Evolutionary conservation across 2,329 filamentous ascomycete species (phyloP).

Genomic region (Xylaria sp.): DNA sequence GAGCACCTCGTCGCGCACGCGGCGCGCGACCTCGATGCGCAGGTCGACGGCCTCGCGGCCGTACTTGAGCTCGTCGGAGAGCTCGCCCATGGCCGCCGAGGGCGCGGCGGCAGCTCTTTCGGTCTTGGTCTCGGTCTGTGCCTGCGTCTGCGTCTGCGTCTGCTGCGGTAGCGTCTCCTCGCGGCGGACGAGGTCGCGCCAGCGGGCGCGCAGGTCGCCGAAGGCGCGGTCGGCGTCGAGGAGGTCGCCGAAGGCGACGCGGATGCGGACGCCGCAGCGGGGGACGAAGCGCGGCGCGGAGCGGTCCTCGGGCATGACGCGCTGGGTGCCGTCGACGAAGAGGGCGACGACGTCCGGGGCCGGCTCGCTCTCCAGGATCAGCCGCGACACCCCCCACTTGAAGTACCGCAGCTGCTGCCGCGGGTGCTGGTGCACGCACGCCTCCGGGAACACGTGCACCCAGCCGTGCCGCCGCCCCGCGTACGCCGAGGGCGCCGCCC

Average conservation of each 20-base stretch:
- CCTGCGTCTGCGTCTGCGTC: no score
- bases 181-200: constrained; percentile 67
- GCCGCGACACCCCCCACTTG: constrained; percentile 92
- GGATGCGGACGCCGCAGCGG: constrained; percentile 69
- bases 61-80: constrained; percentile 70
- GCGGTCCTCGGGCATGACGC: constrained; percentile 85
- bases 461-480: constrained; percentile 72
- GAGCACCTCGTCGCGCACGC: constrained; percentile 78
- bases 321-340: constrained; percentile 88
- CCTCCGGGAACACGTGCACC: constrained; percentile 97
- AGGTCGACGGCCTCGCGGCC: constrained; percentile 75
- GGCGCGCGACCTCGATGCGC: constrained; percentile 77
- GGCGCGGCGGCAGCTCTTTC: no score
- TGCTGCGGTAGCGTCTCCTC: no score
- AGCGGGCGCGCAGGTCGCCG: constrained; percentile 73
- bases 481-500: constrained; percentile 73
- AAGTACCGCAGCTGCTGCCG: constrained; percentile 87
- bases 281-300: constrained; percentile 80
- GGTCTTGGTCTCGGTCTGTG: no score
- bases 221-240: constrained; percentile 75
- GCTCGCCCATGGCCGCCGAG: constrained; percentile 56
- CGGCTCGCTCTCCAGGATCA: constrained; percentile 87
- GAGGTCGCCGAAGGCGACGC: constrained; percentile 77
- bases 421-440: constrained; percentile 86
- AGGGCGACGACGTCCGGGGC: constrained; percentile 89